Base-by-base conservation (phyloP, 2,329 filamentous ascomycete genomes). In the Magnaporthales sp. region DNA sequence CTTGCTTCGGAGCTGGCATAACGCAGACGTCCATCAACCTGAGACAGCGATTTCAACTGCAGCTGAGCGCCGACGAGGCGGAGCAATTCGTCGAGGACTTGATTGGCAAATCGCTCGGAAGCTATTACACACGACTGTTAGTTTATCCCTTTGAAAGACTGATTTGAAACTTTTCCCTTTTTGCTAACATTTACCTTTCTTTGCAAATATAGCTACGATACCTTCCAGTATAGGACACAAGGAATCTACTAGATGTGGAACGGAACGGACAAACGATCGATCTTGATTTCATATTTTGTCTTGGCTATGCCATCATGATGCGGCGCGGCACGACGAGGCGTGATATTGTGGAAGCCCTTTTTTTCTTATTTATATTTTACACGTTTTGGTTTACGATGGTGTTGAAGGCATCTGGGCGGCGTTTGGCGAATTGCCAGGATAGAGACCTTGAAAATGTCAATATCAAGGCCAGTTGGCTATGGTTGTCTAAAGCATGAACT, bases 161-260 rank as follows among this genome's bases (percentile, higher is more conserved):
- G n/a, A n/a, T 7, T 19, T 24, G 29, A 13, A 4, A n/a, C n/a
- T n/a, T n/a, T 24, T 32, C n/a, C 11, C 8, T 11, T 30, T 11
- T 31, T 19, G 19, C 70, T 72, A 63, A 72, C 60, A 68, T 32
- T 68, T 26, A 60, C 68, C 56, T 66, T 31, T 1, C 56, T 66
- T 31, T 1, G 7, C 56, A 64, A 46, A 15, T 3, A 58, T 64
- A 92, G 90, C 78, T 92, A 93, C 74, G 90, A 93, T 78, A 92
- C 90, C 69, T 94, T 93, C 80, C 91, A 94, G 80, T 94, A 94
- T 79, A 87, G 91, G 74, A 93, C 91, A 46, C 91, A 94, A 78
- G 91, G 91, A 71, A 94, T 94, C 78, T 94, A 94, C 78, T 94
- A 63, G 61, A 30, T 24, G n/a, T 60, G 38, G 15, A 19, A 5